These are phyloP conservation scores for Strobilomyces echinocephalus DNA, from an alignment of 768 basidiomycete species.

Conservation along the genomic window DNA sequence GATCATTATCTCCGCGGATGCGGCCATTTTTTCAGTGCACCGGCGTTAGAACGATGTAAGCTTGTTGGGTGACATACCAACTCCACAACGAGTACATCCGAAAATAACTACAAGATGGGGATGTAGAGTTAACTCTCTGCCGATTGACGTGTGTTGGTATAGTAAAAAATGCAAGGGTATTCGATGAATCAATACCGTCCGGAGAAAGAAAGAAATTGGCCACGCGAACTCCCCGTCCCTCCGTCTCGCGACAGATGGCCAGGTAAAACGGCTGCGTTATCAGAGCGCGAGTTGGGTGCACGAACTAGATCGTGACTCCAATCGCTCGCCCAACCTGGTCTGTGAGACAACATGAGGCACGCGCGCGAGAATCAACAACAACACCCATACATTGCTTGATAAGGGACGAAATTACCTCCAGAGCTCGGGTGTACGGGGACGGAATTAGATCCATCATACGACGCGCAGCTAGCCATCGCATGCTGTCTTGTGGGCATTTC, in stretches of 20 bases:
- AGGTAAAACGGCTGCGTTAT: not conserved
- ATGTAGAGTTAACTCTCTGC: slow-evolving; percentile 13
- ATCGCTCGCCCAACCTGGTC: slow-evolving; percentile 16
- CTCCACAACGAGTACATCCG: not conserved
- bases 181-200: slow-evolving; percentile 10
- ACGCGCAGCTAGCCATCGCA: not conserved
- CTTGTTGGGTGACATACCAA: not conserved
- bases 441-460: slow-evolving; percentile 4
- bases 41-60: not conserved
- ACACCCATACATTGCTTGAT: slow-evolving; percentile 13
- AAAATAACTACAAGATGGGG: slow-evolving; percentile 5
- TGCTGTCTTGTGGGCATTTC: slow-evolving; percentile 5
- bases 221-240: slow-evolving; percentile 1
- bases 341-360: not conserved
- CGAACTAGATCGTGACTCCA: slow-evolving; percentile 14
- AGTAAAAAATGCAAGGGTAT: not conserved
- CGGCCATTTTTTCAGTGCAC: not conserved
- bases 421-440: slow-evolving; percentile 1
- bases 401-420: not conserved
- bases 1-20: too few species aligned
- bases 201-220: slow-evolving; percentile 11
- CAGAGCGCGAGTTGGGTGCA: slow-evolving; percentile 9
- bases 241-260: slow-evolving; percentile 2
- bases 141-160: not conserved
- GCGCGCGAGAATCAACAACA: not conserved